phyloP scores from a whole-genome alignment of 208 protist genomes.

The Leishmania major region DNA sequence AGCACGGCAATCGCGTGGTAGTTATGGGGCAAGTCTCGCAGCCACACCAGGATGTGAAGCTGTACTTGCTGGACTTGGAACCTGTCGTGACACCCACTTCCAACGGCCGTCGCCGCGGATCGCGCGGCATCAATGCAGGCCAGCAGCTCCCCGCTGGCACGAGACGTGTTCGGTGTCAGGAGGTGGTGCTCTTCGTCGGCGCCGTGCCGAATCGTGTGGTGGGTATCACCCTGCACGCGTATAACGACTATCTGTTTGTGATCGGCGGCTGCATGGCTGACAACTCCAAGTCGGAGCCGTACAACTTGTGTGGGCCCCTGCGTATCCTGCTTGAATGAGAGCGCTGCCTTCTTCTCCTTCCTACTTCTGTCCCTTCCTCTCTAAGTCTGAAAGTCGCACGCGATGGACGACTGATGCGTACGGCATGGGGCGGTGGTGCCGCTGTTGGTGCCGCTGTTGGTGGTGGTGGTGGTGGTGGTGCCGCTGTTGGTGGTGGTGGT shows the following conservation, averaged over 20 bases:
- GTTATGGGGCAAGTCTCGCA: slow-evolving; percentile 41
- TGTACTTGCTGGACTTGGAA: slow-evolving; percentile 46
- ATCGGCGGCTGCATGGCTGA: slow-evolving; percentile 32
- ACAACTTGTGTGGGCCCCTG: slow-evolving; percentile 29
- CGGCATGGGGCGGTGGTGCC: background rate
- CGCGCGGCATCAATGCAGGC: slow-evolving; percentile 11
- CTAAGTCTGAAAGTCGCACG: background rate
- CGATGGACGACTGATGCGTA: background rate
- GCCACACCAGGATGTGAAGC: slow-evolving; percentile 33
- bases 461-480: background rate
- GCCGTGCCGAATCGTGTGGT: slow-evolving; percentile 38
- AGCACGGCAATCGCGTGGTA: slow-evolving; percentile 32
- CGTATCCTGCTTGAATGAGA: slow-evolving; percentile 24
- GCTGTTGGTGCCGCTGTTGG: too few species aligned
- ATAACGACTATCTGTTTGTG: slow-evolving; percentile 58
- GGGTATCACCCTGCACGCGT: slow-evolving; percentile 47
- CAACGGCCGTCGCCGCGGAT: background rate
- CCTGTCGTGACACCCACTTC: background rate
- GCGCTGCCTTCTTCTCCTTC: background rate
- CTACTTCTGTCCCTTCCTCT: background rate
- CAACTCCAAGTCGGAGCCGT: slow-evolving; percentile 25
- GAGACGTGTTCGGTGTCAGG: slow-evolving; percentile 34
- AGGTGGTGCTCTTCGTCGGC: slow-evolving; percentile 45
- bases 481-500: background rate
- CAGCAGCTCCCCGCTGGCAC: slow-evolving; percentile 30